Base-by-base conservation (phyloP, 352 stramenopile genomes). In the Globisporangium apiculatum region DNA sequence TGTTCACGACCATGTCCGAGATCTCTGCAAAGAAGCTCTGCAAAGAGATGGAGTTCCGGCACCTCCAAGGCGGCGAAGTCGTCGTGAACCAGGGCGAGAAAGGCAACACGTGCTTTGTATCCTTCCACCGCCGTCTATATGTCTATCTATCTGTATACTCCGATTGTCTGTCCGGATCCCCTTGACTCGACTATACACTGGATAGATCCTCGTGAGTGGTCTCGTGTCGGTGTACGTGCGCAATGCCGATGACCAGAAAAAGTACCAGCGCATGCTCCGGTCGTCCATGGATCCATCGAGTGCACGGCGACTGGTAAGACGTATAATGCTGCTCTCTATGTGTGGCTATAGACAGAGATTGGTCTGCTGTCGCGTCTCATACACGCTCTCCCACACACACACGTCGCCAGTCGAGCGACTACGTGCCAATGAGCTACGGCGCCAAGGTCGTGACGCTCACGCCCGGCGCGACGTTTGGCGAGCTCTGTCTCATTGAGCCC, bases 1-100 rank as follows among this genome's bases (percentile, higher is more conserved):
- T 94, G 11, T 90, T 93, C 57, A 89, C 82, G 58, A 91, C 83
- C 48, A 91, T 94, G 83, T 87, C 81, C 7, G 83, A 94, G 61
- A 72, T 87, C 10, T 88, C 83, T 18, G 79, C 79, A 43, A 91
- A 91, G 62, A 94, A 94, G 36, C 55, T 94, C 12, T 94, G 83
- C 62, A 89, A 89, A 42, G 83, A 94, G 49, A 91, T 94, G 79
- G 83, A 94, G 54, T 91, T 94, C 53, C 66, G 86, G 3, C 79
- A 91, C 62, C 69, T 90, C 24, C 67, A 72, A 45, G 75, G 73
- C 37, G 75, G 77, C 37, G 67, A 90, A 47, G 76, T 91, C 5
- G 75, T 91, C 48, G 83, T 94, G 18, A 87, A 90, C 55, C 83
- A 91, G 60, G 83, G 83, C 58, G 81, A 94, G 14, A 90, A 90